A percentile compares a stretch with the other conserved stretches of the same genome.
Conservation (phyloP, 306 rosid genomes). For the Cotoneaster glaucophyllus region DNA sequence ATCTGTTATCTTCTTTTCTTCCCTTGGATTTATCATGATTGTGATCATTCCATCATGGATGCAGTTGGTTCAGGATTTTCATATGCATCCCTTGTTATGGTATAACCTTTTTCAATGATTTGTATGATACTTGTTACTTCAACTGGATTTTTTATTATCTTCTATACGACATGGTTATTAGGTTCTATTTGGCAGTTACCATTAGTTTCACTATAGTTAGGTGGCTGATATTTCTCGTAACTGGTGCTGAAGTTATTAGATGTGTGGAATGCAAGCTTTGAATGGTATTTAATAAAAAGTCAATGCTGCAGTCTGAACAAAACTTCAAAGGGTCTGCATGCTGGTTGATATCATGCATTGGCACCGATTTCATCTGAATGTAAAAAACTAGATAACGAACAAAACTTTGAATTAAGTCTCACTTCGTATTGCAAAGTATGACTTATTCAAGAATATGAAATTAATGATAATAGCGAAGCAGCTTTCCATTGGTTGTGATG, state of each 20-base stretch:
- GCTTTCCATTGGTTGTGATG: neutral
- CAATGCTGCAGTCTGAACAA: neutral
- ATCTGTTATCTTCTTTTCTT: conserved; percentile 52
- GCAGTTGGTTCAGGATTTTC: conserved; percentile 73
- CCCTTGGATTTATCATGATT: conserved; percentile 59
- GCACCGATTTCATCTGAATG: neutral
- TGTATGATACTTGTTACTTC: conserved; percentile 10
- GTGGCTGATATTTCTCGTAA: neutral
- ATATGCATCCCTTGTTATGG: conserved; percentile 72
- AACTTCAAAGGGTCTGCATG: neutral
- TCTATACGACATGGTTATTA: conserved; percentile 7
- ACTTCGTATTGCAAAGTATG: neutral
- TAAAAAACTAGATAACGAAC: neutral
- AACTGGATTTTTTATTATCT: conserved; percentile 2
- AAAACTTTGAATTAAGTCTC: neutral
- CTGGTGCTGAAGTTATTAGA: neutral
- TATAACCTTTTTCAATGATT: conserved; percentile 26
- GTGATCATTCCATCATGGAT: conserved; percentile 73
- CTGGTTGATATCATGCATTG: neutral
- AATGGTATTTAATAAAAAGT: neutral
- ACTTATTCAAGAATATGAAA: neutral
- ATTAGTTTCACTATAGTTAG: neutral
- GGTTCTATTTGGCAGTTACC: conserved; percentile 17
- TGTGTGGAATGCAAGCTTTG: neutral
- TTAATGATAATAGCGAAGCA: neutral